A percentile compares a stretch with the other conserved stretches of the same genome.
phyloP scores from a whole-genome alignment of 2,329 filamentous ascomycete genomes.

The Colletotrichum higginsianum region DNA sequence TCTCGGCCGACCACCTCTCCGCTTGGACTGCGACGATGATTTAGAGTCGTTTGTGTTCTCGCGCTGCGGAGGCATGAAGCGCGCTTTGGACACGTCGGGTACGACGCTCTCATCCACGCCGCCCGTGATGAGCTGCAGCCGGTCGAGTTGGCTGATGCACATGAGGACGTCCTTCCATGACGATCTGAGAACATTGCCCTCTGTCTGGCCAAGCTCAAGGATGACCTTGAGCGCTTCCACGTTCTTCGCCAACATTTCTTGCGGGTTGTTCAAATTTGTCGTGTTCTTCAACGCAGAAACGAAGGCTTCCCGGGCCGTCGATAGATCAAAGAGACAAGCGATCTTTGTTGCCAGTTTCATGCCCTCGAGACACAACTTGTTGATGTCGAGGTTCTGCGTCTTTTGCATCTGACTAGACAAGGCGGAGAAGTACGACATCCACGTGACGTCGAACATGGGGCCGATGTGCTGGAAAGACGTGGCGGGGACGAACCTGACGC shows the following conservation, averaged over 20 bases:
- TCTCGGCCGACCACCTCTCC: constrained; percentile 58
- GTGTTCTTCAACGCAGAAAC: constrained; percentile 93
- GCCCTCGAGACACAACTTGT: constrained; percentile 93
- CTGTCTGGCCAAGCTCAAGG: constrained; percentile 91
- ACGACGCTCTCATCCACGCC: constrained; percentile 94
- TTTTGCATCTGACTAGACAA: constrained; percentile 95
- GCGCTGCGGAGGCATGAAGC: constrained; percentile 75
- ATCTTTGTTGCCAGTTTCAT: constrained; percentile 95
- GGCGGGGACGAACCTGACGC: constrained; percentile 88
- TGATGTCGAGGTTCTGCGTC: constrained; percentile 91
- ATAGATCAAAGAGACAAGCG: constrained; percentile 91
- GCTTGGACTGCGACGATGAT: constrained; percentile 76
- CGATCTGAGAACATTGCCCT: constrained; percentile 88
- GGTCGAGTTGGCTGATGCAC: constrained; percentile 95
- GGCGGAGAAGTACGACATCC: constrained; percentile 99
- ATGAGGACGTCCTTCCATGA: constrained; percentile 98
- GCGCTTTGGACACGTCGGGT: constrained; percentile 90
- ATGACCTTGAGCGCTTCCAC: constrained; percentile 94
- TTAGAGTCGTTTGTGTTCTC: constrained; percentile 70
- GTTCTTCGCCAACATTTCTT: constrained; percentile 96
- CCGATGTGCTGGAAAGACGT: constrained; percentile 96
- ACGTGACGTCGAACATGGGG: constrained; percentile 98
- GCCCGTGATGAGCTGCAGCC: constrained; percentile 93
- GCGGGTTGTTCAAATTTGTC: constrained; percentile 95
- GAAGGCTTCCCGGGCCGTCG: constrained; percentile 95